Evolutionary conservation across 768 basidiomycete species (phyloP), one percentile per base, ranked within the genome.

Genomic region (Tylopilus sp.): DNA sequence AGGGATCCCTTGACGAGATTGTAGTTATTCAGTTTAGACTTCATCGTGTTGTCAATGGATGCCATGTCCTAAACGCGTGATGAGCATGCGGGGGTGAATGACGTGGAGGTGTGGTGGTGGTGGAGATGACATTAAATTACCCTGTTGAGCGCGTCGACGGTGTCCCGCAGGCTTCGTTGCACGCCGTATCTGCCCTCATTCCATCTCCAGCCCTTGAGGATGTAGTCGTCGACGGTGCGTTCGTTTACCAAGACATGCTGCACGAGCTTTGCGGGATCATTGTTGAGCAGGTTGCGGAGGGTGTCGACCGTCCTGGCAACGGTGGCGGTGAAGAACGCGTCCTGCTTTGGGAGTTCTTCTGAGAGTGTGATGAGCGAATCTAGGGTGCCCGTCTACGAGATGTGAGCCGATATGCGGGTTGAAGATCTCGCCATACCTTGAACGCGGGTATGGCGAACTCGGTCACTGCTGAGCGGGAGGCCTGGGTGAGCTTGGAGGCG

Each of bases 261-360:
- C 13, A 76, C 70, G 44, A 90, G 77, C 66, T 86, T 90, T 46
- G 76, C 66, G 4, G 87, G 80, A 61, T 97, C 91, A 59, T 95
- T 95, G 65, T 92, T 92, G 40, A 94, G 72, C 48, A 99, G 78
- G 58, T 87, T 91, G 44, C 94, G 86, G 48, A 98, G 78, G 0
- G 93, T 94, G 64, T 98, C 97, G 44, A 98, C 93, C 8, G 85
- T 85, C 75, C 95, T 98, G 42, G 92, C 91, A 55, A 95, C 87
- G 8, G 84, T 84, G 13, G 79, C 74, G 2, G 93, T 97, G 73
- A 98, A 95, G 76, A 81, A 84, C 35, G 78, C 64, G 61, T 98
- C 97, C 51, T 89, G 83, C 73, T 98, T 99, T 7, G 94, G 91
- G 36, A 98, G 79, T 43, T 89, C 85, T 64, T 98, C 97, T 15